Conservation (phyloP, 2,329 filamentous ascomycete species). For the Aureobasidium uvarum region DNA sequence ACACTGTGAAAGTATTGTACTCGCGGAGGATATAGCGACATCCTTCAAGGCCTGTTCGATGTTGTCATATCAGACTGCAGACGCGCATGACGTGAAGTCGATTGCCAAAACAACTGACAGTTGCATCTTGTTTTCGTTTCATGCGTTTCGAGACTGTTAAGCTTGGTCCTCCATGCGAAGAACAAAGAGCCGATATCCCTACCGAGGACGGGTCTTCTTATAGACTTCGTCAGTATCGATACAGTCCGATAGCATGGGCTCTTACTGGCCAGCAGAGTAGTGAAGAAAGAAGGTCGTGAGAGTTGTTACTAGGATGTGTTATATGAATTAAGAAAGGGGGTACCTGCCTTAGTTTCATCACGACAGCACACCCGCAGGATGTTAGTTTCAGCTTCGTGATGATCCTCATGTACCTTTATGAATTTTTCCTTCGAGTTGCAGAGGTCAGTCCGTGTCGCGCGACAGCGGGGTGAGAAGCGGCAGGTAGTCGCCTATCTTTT, state of each 20-base stretch:
- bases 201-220: neutral
- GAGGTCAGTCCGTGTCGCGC: neutral
- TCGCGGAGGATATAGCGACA: too few relatives aligned
- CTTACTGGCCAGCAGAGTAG: neutral
- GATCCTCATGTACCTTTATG: conserved; percentile 17
- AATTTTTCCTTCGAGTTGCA: neutral
- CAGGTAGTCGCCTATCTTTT: conserved; percentile 1
- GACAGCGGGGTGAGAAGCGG: conserved; percentile 10
- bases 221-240: neutral
- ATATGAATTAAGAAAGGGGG: neutral
- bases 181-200: neutral
- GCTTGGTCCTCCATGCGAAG: neutral
- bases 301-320: neutral
- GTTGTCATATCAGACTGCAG: neutral
- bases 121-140: conserved; percentile 13
- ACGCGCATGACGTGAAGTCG: neutral
- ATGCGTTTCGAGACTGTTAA: neutral
- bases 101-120: neutral
- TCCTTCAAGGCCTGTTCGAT: neutral
- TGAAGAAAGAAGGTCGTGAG: neutral
- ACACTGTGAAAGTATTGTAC: too few relatives aligned
- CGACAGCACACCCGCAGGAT: conserved; percentile 14
- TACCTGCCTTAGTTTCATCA: conserved; percentile 19
- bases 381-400: conserved; percentile 6
- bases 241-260: neutral